Percentiles rank a stretch among this genome's conserved stretches.
Evolutionary conservation across 768 basidiomycete genomes (phyloP).

Genomic region (Serendipita vermifera): DNA sequence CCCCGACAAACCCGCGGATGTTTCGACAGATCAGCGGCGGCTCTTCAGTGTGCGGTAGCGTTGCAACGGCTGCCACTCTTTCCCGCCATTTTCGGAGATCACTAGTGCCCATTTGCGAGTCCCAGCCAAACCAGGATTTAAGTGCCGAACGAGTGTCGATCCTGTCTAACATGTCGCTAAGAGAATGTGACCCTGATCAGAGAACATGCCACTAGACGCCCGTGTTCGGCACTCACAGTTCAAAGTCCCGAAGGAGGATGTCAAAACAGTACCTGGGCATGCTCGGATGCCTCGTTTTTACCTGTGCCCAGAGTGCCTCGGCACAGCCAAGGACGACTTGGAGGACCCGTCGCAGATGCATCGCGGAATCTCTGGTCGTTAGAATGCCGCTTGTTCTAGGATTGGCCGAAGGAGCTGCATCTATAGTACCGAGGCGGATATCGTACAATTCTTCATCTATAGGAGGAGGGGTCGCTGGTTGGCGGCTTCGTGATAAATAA

Average conservation of each 20-base stretch:
- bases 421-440: background rate
- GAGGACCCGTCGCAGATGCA: background rate
- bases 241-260: background rate
- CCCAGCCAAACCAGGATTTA: background rate
- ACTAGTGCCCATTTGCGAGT: background rate
- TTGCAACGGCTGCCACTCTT: background rate
- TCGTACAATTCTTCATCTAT: background rate
- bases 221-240: slow-evolving; percentile 8
- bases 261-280: background rate
- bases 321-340: slow-evolving; percentile 1
- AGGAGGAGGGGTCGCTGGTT: background rate
- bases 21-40: background rate
- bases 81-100: background rate
- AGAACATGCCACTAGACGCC: no score
- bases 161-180: background rate
- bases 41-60: background rate
- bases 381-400: background rate
- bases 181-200: background rate
- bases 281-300: background rate
- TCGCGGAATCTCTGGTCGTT: background rate
- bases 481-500: background rate
- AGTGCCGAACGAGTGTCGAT: background rate
- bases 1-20: background rate
- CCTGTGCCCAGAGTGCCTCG: background rate
- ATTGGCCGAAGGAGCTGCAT: background rate